phyloP scores from a whole-genome alignment of 1,139 yeast genomes.

The Debaryomycetaceae sp. region DNA sequence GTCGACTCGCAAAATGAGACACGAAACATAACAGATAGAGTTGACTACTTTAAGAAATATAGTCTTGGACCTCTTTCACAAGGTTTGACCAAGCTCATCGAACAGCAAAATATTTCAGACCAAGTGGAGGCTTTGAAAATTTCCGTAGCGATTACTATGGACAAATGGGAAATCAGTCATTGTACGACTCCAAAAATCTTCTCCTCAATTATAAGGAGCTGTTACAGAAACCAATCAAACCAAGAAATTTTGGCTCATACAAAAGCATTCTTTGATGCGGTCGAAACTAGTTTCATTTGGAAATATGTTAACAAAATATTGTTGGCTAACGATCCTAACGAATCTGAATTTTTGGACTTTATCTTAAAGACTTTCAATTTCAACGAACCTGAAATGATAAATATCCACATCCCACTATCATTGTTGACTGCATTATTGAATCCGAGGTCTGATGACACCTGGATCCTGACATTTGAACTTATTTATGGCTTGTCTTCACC shows the following conservation, averaged over 20 bases:
- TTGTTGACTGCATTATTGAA: slow-evolving; percentile 41
- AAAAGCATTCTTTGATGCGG: slow-evolving; percentile 73
- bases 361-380: slow-evolving; percentile 66
- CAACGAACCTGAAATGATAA: slow-evolving; percentile 82
- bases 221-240: slow-evolving; percentile 19
- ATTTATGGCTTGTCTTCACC: slow-evolving; percentile 54
- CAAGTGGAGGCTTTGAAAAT: slow-evolving; percentile 58
- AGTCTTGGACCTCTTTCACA: slow-evolving; percentile 50
- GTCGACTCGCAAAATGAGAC: slow-evolving; percentile 10
- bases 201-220: slow-evolving; percentile 52
- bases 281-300: slow-evolving; percentile 81
- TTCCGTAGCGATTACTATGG: slow-evolving; percentile 67
- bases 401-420: slow-evolving; percentile 70
- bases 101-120: slow-evolving; percentile 25
- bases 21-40: slow-evolving; percentile 21
- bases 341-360: slow-evolving; percentile 51
- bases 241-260: slow-evolving; percentile 56
- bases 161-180: slow-evolving; percentile 90
- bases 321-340: slow-evolving; percentile 9
- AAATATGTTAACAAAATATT: slow-evolving; percentile 43
- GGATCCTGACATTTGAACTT: slow-evolving; percentile 34
- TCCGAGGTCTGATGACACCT: slow-evolving; percentile 12
- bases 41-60: slow-evolving; percentile 54
- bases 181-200: slow-evolving; percentile 67
- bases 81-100: slow-evolving; percentile 52